Base-by-base conservation (phyloP, 1,284 basidiomycete genomes). In the Termitomyces sp. region DNA sequence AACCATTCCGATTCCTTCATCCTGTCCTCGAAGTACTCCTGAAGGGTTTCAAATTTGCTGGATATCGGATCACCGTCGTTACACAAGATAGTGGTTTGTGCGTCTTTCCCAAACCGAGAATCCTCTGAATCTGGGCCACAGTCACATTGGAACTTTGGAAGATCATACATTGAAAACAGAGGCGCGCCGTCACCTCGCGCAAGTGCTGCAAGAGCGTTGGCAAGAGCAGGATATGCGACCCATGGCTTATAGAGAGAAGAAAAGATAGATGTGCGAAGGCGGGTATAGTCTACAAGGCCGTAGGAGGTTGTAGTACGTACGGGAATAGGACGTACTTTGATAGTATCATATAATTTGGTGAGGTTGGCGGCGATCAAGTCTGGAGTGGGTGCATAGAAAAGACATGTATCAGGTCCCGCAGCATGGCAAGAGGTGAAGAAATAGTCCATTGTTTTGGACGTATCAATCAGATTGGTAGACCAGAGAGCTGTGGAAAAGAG, bases 41-140 rank as follows among this genome's bases (percentile, higher is more conserved):
- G 58, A 2, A 68, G 57, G 30, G 65, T 64, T 42, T 68, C 60
- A 7, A 74, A 53, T 51, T 63, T 54, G 24, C 58, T 57, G 9
- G 69, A 65, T 21, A 74, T 60, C 24, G 62, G 55, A 36, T 68
- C 66, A 5, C 71, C 75, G 58, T 79, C 77, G 24, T 72, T 73
- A 60, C 77, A 79, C 1, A 65, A 28, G 33, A 76, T 69, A 1
- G 72, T 65, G 0, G 58, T 45, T 43, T 57, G 51, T 4, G 66
- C 68, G 31, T 78, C 75, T 12, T 33, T 51, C 12, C 60, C 55
- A 1, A 33, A n/a, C n/a, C 54, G 39, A 41, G 61, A 61, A 1
- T 57, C 50, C 3, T 34, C 51, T 10, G 53, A 52, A 50, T 59
- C 54, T 3, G 55, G 46, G 45, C 62, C 60, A 55, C 67, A 70